These are phyloP conservation scores for Sporothrix humicola DNA, from an alignment of 2,329 filamentous ascomycete genomes.

Conservation along the genomic window DNA sequence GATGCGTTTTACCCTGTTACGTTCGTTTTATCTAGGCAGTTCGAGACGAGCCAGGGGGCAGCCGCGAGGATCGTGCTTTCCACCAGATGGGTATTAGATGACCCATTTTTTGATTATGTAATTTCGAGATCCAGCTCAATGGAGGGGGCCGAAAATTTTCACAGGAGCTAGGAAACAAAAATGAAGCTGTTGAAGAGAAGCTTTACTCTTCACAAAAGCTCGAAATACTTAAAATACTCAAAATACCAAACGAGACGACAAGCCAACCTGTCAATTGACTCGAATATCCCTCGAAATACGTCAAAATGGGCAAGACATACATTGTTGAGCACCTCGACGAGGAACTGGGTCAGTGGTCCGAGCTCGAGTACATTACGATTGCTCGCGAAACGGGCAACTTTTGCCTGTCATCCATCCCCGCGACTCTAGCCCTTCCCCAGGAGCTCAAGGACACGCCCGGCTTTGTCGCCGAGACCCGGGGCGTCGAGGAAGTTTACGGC, in stretches of 20 bases:
- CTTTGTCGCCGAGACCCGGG: conserved; percentile 73
- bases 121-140: neutral
- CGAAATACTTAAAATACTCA: neutral
- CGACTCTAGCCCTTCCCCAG: conserved; percentile 68
- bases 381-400: conserved; percentile 82
- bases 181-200: neutral
- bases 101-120: conserved; percentile 21
- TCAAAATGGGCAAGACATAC: conserved; percentile 67
- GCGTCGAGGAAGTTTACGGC: conserved; percentile 83
- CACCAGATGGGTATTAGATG: neutral
- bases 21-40: conserved; percentile 28
- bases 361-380: conserved; percentile 89
- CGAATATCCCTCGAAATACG: neutral
- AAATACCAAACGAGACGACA: no score
- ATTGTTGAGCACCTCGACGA: conserved; percentile 97
- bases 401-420: conserved; percentile 79
- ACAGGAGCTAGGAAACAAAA: neutral
- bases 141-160: neutral
- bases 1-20: conserved; percentile 27
- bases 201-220: neutral
- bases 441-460: conserved; percentile 61
- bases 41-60: conserved; percentile 28
- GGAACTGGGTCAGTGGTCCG: conserved; percentile 92
- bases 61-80: conserved; percentile 23
- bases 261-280: neutral